A percentile compares a stretch with the other conserved stretches of the same genome.
phyloP scores from a whole-genome alignment of 352 stramenopile genomes.

The Pythium oligandrum region DNA sequence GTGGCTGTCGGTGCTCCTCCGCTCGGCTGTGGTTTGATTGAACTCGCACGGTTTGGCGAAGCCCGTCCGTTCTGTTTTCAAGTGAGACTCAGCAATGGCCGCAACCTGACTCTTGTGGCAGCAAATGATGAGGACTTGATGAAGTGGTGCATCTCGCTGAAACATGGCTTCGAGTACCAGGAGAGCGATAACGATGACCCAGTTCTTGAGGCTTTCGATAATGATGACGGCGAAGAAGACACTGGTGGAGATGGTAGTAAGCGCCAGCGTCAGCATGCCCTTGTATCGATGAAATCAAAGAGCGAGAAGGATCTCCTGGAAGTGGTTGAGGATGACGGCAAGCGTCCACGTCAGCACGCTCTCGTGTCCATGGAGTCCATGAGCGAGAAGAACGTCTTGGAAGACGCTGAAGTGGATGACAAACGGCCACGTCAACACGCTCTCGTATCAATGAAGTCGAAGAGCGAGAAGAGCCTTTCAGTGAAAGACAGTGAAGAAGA shows the following conservation, averaged over 20 bases:
- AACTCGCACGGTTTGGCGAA: constrained; percentile 47
- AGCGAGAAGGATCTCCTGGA: constrained; percentile 1
- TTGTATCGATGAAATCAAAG: constrained; percentile 5
- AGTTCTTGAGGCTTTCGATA: constrained; percentile 40
- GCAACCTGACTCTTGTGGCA: constrained; percentile 55
- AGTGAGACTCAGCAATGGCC: constrained; percentile 55
- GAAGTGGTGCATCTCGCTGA: constrained; percentile 53
- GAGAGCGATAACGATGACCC: constrained; percentile 26
- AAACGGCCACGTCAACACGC: neutral
- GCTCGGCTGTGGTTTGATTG: constrained; percentile 50
- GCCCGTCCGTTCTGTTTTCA: constrained; percentile 64
- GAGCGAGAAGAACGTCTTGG: neutral
- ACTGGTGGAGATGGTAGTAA: constrained; percentile 7
- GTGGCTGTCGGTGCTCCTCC: constrained; percentile 25
- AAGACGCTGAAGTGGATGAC: neutral
- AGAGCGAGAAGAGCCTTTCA: neutral
- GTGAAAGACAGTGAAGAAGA: neutral
- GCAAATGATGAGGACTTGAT: constrained; percentile 50
- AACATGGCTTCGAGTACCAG: constrained; percentile 33
- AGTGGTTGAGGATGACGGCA: neutral
- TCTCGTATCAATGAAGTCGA: neutral
- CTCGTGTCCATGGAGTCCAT: neutral
- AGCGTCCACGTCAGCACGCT: neutral
- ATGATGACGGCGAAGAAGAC: constrained; percentile 45
- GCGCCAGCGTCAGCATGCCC: too few relatives aligned